Evolutionary conservation across 2,329 filamentous ascomycete genomes (phyloP), one percentile per base, ranked within the genome.

Genomic region (Emergomyces pasteurianus): DNA sequence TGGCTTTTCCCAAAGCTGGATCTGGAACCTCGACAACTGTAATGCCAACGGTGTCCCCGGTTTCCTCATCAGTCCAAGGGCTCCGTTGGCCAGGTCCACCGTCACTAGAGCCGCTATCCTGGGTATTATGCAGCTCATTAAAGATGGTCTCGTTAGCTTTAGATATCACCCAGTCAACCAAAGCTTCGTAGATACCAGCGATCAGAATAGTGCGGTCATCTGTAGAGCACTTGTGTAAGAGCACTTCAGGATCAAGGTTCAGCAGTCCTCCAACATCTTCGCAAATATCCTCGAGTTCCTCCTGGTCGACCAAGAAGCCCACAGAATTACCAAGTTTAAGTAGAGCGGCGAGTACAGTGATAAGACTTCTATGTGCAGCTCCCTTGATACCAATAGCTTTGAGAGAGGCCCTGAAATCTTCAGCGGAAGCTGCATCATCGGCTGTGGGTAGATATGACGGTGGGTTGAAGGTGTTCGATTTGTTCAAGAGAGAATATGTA

Each of bases 361-460:
- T 87, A 61, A 99, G 81, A 68, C 89, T 88, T 60, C 91, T 84
- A 66, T 95, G 86, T 31, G 86, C 80, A 12, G 88, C 83, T 7
- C 94, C 94, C 73, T 94, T 96, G 75, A 99, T 95, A 21, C 94
- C 94, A 67, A 99, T 92, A 1, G 89, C 85, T 72, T 95, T 96
- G 31, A 99, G 78, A 9, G 90, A 88, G 40, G 86, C 80, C 57
- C 92, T 85, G 73, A 96, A 95, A 72, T 99, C 94, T 70, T 99
- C 94, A 8, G 92, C 94, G 1, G 92, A 85, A 0, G 94, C 94
- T 7, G 86, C 86, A 76, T 99, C 94, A 68, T 99, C 94, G 42
- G 90, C 92, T 0, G 92, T 92, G 0, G 92, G 91, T 1, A 97
- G 83, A 71, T 95, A 99, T 0, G 87, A 84, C 0, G 94, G 94